These are phyloP conservation scores for Penicillium coffeae DNA, from an alignment of 495 filamentous ascomycete genomes.

Conservation along the genomic window DNA sequence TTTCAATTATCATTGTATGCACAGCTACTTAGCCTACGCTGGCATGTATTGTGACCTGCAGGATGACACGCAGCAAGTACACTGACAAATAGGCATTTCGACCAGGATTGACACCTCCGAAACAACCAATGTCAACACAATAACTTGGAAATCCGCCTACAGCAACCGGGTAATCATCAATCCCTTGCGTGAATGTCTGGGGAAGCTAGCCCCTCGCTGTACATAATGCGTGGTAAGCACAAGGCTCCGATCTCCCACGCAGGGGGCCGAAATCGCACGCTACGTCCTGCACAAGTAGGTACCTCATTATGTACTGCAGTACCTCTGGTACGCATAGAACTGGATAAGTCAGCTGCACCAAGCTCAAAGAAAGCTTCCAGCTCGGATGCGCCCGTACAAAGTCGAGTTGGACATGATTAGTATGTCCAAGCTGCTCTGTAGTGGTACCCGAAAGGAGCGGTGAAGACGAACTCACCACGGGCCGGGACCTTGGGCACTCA, in stretches of 20 bases:
- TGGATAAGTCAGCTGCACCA: neutral
- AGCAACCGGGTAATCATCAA: slow-evolving; percentile 6
- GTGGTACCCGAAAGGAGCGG: slow-evolving; percentile 21
- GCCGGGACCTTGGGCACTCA: neutral
- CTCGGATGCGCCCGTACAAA: neutral
- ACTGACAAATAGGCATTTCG: neutral
- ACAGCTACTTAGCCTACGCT: no score
- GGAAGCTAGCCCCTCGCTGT: neutral
- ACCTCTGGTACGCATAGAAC: neutral
- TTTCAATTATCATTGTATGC: no score
- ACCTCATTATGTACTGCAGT: no score
- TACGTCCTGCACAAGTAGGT: no score
- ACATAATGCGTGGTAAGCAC: neutral
- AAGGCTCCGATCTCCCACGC: neutral
- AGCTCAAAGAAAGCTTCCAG: neutral
- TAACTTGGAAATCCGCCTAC: slow-evolving; percentile 12
- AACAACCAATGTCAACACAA: slow-evolving; percentile 6
- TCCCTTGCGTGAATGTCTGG: slow-evolving; percentile 19
- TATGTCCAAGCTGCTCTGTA: no score
- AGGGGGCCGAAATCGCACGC: neutral
- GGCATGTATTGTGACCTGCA: neutral
- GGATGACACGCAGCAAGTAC: neutral
- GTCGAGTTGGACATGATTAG: no score
- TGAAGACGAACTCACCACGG: slow-evolving; percentile 8
- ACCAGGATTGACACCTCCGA: neutral